Evolutionary conservation across 2,329 filamentous ascomycete species (phyloP).

Genomic region (Colletotrichum sp.): DNA sequence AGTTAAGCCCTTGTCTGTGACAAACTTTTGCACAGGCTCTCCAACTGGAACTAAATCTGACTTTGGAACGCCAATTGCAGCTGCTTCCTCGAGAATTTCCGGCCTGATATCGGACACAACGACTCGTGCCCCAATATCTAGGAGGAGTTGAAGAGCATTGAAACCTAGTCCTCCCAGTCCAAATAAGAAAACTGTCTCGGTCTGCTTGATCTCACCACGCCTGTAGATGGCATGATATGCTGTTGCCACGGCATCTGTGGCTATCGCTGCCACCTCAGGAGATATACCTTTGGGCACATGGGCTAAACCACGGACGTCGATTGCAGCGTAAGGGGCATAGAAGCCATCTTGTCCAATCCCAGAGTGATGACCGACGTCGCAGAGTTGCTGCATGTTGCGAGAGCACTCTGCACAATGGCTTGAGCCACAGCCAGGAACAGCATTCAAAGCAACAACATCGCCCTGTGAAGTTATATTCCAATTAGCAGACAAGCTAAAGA

Average conservation of each 20-base stretch:
- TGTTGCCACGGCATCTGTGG: conserved; percentile 45
- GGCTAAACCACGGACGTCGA: conserved; percentile 28
- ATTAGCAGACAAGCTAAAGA: neutral
- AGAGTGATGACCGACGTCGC: conserved; percentile 41
- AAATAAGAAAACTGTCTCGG: conserved; percentile 43
- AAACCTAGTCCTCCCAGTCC: conserved; percentile 46
- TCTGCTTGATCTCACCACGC: conserved; percentile 35
- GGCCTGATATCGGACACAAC: conserved; percentile 40
- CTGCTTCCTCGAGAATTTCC: conserved; percentile 20
- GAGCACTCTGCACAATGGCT: conserved; percentile 41
- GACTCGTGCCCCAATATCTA: conserved; percentile 54
- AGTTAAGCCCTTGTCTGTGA: conserved; percentile 25
- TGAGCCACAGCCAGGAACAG: conserved; percentile 35
- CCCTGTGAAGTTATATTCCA: conserved; percentile 21
- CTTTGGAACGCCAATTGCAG: conserved; percentile 32
- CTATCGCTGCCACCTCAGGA: conserved; percentile 38
- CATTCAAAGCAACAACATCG: conserved; percentile 34
- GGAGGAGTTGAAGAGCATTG: conserved; percentile 42
- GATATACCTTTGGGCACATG: conserved; percentile 26
- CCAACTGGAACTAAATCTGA: conserved; percentile 35
- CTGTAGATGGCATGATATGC: conserved; percentile 43
- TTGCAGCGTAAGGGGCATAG: conserved; percentile 42
- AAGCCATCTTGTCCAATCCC: conserved; percentile 49
- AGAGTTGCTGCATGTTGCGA: conserved; percentile 40
- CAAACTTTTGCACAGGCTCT: conserved; percentile 31